Evolutionary conservation across 495 filamentous ascomycete genomes (phyloP).

Genomic region (Penicillium lividum): DNA sequence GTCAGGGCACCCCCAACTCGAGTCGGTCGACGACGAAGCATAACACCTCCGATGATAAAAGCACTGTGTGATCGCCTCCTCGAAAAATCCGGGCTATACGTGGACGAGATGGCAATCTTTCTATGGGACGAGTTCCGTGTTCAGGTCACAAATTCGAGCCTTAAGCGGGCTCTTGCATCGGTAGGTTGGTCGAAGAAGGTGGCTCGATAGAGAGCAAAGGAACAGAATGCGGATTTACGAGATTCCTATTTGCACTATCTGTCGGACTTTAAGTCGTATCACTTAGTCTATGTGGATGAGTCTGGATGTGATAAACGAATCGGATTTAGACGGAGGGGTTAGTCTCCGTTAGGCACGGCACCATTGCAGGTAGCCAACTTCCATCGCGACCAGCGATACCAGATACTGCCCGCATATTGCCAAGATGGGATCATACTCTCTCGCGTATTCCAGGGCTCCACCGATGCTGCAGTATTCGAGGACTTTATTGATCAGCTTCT

Average conservation of each 20-base stretch:
- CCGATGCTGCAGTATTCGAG: not conserved
- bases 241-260: conserved; percentile 35
- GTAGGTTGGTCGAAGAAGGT: no score
- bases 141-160: conserved; percentile 6
- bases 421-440: conserved; percentile 3
- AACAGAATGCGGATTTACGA: conserved; percentile 34
- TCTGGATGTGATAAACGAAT: no score
- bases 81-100: conserved; percentile 20
- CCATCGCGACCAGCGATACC: conserved; percentile 3
- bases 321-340: conserved; percentile 3
- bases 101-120: conserved; percentile 22
- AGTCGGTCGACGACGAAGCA: conserved; percentile 13
- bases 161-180: no score
- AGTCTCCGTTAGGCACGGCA: conserved; percentile 1
- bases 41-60: conserved; percentile 24
- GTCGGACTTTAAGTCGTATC: conserved; percentile 12
- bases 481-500: conserved; percentile 1
- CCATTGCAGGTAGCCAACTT: conserved; percentile 4
- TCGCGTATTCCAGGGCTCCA: not conserved
- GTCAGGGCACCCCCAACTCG: conserved; percentile 25
- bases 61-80: conserved; percentile 19
- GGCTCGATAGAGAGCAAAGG: conserved; percentile 17
- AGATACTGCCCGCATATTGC: conserved; percentile 4
- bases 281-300: no score
- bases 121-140: conserved; percentile 18